These are phyloP conservation scores for Boletus bicolor DNA, from an alignment of 768 basidiomycete genomes.

Conservation along the genomic window DNA sequence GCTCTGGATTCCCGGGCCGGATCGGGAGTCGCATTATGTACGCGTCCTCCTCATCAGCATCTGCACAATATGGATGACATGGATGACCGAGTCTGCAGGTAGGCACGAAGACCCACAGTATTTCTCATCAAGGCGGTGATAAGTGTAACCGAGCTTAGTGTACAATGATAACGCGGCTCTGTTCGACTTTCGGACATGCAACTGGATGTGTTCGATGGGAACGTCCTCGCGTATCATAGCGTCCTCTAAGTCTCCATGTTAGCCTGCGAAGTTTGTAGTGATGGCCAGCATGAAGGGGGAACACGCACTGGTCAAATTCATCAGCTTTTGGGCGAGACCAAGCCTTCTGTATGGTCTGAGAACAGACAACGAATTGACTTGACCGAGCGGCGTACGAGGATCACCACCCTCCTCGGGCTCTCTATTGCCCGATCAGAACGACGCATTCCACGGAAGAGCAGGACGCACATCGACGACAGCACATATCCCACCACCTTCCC, in stretches of 20 bases:
- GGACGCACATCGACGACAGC: slow-evolving; percentile 49
- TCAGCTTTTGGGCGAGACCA: slow-evolving; percentile 27
- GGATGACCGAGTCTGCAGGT: not conserved
- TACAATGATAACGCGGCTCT: slow-evolving; percentile 24
- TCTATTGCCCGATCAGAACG: slow-evolving; percentile 14
- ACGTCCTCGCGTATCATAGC: slow-evolving; percentile 22
- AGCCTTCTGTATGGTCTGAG: slow-evolving; percentile 29
- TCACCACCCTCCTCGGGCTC: slow-evolving; percentile 20
- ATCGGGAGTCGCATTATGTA: slow-evolving; percentile 22
- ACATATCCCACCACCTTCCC: slow-evolving; percentile 56
- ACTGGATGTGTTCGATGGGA: slow-evolving; percentile 21
- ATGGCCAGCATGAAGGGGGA: not conserved
- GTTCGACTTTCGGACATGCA: slow-evolving; percentile 31
- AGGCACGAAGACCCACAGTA: slow-evolving; percentile 25
- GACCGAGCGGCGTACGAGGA: slow-evolving; percentile 15
- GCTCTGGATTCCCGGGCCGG: not conserved
- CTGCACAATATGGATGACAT: slow-evolving; percentile 9
- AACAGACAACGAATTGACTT: slow-evolving; percentile 30
- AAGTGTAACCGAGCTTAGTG: slow-evolving; percentile 24
- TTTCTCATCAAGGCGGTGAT: slow-evolving; percentile 9
- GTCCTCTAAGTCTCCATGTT: slow-evolving; percentile 16
- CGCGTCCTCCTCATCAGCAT: slow-evolving; percentile 28
- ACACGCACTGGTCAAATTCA: slow-evolving; percentile 26
- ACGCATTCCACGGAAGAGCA: not conserved
- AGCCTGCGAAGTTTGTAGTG: not conserved